Evolutionary conservation across 345 rosid species (phyloP), one percentile per base, ranked within the genome.

Genomic region (Lepidium aucheri): DNA sequence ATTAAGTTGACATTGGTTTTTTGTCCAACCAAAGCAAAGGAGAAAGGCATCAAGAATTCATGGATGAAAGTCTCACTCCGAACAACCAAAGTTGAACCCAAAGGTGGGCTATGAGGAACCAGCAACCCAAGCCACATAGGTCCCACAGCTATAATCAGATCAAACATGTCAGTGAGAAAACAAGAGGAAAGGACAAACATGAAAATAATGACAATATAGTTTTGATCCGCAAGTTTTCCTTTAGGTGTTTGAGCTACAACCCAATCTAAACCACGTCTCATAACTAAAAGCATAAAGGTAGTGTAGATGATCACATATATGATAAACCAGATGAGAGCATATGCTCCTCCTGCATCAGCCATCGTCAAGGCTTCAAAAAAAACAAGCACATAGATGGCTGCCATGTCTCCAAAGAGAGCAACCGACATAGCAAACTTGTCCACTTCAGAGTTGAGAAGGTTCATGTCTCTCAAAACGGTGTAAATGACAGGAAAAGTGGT

Each of bases 101-200:
- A 50, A 0, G 90, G 97, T 0, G 91, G 86, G 3, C 92, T 90
- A 2, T 82, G 89, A 3, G 93, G 97, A 0, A 81, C 81, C 8
- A 79, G 41, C 8, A 86, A 68, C 24, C 97, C 95, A 3, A 83
- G 47, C 85, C 80, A 86, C 12, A 83, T 24, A 3, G 90, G 84
- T 26, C 97, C 95, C 7, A 70, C 80, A 0, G 74, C 90, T 41
- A 85, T 74, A 7, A 82, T 78, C 12, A 88, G 15, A 17, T 93
- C 97, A 3, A 90, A 75, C 84, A 90, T 77, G 28, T 90, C 97
- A 0, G 87, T 79, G 1, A 88, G 9, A 52, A 90, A 90, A 6
- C 81, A 81, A 73, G 69, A 60, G 16, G 66, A 30, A 49, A 86
- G 18, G 0, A 80, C 95, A 59, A 79, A 80, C 41, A 80, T 4